Evolutionary conservation across 805 yeast species (phyloP), one percentile per base, ranked within the genome.

Genomic region (Lachancea fermentati): DNA sequence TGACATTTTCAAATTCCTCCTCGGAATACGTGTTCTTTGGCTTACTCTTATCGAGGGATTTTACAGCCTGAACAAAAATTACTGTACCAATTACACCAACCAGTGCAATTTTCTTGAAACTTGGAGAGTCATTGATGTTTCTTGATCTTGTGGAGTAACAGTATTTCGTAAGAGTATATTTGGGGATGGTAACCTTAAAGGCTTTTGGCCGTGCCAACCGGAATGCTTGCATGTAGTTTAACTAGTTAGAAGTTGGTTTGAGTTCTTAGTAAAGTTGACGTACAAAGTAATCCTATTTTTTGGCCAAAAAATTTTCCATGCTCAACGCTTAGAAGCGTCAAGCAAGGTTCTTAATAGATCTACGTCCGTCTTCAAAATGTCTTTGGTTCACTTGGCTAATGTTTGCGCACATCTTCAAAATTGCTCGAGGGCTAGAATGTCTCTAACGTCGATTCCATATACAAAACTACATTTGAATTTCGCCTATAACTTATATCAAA

Each of bases 331-430:
- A n/a, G n/a, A n/a, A n/a, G n/a, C n/a, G n/a, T n/a, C n/a, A n/a
- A n/a, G n/a, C n/a, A n/a, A n/a, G n/a, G n/a, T n/a, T n/a, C n/a
- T n/a, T n/a, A n/a, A n/a, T n/a, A n/a, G n/a, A n/a, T n/a, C n/a
- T n/a, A n/a, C n/a, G n/a, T n/a, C n/a, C n/a, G n/a, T n/a, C n/a
- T n/a, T n/a, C 11, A 52, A n/a, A 41, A 88, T 91, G 96, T 88
- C 96, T 24, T 71, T 89, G 40, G 94, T 84, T 36, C 82, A 80
- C 49, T 72, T 93, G 46, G 93, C 91, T 11, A 76, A 87, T 66
- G 72, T 84, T 32, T 85, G 96, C 58, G 79, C 95, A 16, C 97
- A 91, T 58, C 60, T 93, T 47, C 94, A 87, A 62, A 93, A 93
- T 65, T 86, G 91, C 52, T 73, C 85, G 12, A 75, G 82, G 60